These are phyloP conservation scores for Myxozyma sirexii DNA, from an alignment of 805 yeast species.

Conservation along the genomic window DNA sequence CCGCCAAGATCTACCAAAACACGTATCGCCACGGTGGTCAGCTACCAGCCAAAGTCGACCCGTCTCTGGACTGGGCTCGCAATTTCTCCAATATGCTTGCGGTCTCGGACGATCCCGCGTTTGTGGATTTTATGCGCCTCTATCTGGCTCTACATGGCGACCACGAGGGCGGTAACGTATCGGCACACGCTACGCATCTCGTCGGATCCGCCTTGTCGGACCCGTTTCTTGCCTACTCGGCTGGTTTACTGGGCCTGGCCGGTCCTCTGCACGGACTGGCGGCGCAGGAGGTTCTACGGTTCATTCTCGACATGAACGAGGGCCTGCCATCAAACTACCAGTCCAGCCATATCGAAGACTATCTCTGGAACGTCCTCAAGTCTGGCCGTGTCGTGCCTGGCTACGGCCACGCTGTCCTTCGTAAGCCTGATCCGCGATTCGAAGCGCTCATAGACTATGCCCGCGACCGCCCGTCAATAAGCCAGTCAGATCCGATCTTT, in stretches of 20 bases:
- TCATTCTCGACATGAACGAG: conserved; percentile 62
- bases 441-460: conserved; percentile 74
- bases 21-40: conserved; percentile 52
- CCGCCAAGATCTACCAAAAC: conserved; percentile 75
- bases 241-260: conserved; percentile 81
- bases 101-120: conserved; percentile 50
- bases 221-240: conserved; percentile 73
- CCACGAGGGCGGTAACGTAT: conserved; percentile 84
- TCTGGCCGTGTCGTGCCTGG: conserved; percentile 83
- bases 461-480: conserved; percentile 54
- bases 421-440: conserved; percentile 82
- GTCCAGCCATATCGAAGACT: conserved; percentile 59
- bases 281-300: conserved; percentile 80
- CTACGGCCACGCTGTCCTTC: conserved; percentile 83
- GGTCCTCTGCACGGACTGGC: conserved; percentile 88
- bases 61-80: conserved; percentile 67
- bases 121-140: conserved; percentile 69
- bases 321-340: conserved; percentile 43
- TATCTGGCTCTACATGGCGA: conserved; percentile 77
- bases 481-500: conserved; percentile 60
- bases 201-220: conserved; percentile 81
- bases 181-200: conserved; percentile 79
- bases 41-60: conserved; percentile 54
- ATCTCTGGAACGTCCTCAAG: conserved; percentile 71
- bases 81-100: conserved; percentile 71